Base-by-base conservation (phyloP, 2,329 filamentous ascomycete species). In the Sordariomycetes sp. region DNA sequence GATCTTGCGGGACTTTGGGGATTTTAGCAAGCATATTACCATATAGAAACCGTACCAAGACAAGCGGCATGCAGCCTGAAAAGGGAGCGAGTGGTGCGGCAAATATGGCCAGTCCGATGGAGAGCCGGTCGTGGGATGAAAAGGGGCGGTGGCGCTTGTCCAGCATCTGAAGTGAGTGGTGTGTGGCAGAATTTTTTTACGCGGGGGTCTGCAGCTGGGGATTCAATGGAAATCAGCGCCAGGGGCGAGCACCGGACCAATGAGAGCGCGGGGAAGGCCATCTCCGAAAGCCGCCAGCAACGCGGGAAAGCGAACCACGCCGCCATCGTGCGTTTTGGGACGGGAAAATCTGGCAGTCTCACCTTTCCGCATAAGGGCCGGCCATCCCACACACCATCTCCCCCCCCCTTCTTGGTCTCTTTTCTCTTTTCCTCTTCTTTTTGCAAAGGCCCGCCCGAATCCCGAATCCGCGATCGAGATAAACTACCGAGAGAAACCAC, bases 401-500 rank as follows among this genome's bases (percentile, higher is more conserved):
- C 24, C 35, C 24, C 35, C 43, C 28, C n/a, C 32, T 52, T 52
- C 40, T 34, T 53, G 22, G 25, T 53, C 22, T 32, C 48, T 35
- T 43, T 43, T 37, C 22, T 50, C 28, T 43, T 32, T 22, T 57
- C 32, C 12, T 48, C 40, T 32, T 57, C 37, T 25, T 22, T 40
- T 37, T 32, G 28, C 7, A 32, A 37, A 57, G 55, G 55, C 55
- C 55, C 55, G 55, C 35, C 55, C 34, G n/a, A 57, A 12, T 55
- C n/a, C 46, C 28, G 28, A 20, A 50, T 11, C 40, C 43, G 43
- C 16, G 20, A 20, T 6, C 22, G 12, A 8, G 46, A 50, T 3
- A 8, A 50, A 50, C 37, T 32, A 14, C 37, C 37, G n/a, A n/a
- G 40, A 7, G 18, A n/a, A 46, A 32, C 28, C 28, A 32, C 37